Evolutionary conservation across 2,329 filamentous ascomycete species (phyloP), one percentile per base, ranked within the genome.

Genomic region (Camptophora hylomeconis): DNA sequence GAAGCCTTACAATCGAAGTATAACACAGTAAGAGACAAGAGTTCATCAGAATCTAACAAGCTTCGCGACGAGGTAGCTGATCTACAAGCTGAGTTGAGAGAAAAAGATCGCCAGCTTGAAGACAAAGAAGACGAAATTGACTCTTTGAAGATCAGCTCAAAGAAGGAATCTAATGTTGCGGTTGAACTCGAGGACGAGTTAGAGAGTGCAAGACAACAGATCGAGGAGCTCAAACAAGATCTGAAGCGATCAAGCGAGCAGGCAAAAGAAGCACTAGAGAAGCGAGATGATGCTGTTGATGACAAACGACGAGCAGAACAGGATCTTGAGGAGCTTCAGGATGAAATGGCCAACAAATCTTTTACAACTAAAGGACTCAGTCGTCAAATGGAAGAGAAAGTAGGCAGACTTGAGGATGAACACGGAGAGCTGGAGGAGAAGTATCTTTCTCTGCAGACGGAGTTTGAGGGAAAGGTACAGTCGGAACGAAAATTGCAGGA

Each of bases 331-430:
- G 62, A 69, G 32, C 61, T 84, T 14, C 77, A 80, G 37, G 76
- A 81, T 30, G 80, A 84, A 44, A 72, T 84, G 66, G 68, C 77
- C 13, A 76, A 86, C 53, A 84, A 83, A 44, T 86, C 80, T 0
- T 67, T 83, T 20, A 72, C 72, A 30, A 80, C 77, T 8, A 83
- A 80, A 47, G 78, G 76, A 2, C 61, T 82, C 6, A 80, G 72
- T 29, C 69, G 78, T 17, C 79, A 86, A 52, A 65, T 82, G 11
- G 78, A 86, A 45, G 77, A 81, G 41, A 81, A 74, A 50, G 58
- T 72, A 6, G 57, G 61, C 28, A 71, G 72, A 17, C 56, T 86
- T 7, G 76, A 84, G 41, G 59, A 68, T 24, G 77, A 84, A 33
- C 55, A 82, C 5, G 68, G 71, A 24, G 48, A 56, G 3, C 47